Base-by-base conservation (phyloP, 2,329 filamentous ascomycete genomes). In the Helotiales sp. region DNA sequence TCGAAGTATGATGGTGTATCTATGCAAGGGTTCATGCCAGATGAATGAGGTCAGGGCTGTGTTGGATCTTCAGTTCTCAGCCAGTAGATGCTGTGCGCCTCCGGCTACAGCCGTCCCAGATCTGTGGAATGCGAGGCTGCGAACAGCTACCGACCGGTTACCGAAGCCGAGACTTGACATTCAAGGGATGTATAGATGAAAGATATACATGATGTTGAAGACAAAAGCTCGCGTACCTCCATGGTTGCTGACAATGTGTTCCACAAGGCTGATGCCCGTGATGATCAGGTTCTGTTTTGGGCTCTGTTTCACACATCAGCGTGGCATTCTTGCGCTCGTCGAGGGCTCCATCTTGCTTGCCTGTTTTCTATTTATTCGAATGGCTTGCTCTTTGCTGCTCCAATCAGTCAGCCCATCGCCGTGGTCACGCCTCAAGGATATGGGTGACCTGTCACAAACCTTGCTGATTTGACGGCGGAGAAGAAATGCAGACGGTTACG, bases 171-270 rank as follows among this genome's bases (percentile, higher is more conserved):
- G 22, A 24, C 40, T 6, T 25, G 40, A 25, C 9, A 15, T 15
- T 12, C 22, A 24, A 25, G 27, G 10, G 17, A 15, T 25, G 22
- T 44, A 27, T 27, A 24, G 40, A 24, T 44, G 19, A 44, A 8
- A 44, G 38, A 42, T 22, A 6, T 8, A 15, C 3, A 10, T 40
- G 19, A 17, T 17, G 17, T 49, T 34, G 22, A 50, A 40, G 36
- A 25, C 40, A 52, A 42, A 48, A 48, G 44, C 51, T 48, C 25
- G 40, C 62, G 56, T 64, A 64, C 62, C 62, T 64, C 62, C 62
- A 64, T 64, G 47, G 49, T 52, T 19, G n/a, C 30, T 24, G 40
- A 25, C 40, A 12, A 27, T 19, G 10, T 44, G 40, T 40, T 40
- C 40, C 40, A 44, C 40, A 44, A 44, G 19, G 40, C 40, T 44